Percentiles rank a stretch among this genome's conserved stretches.
phyloP scores from a whole-genome alignment of 1,284 basidiomycete genomes.

The Fistulina hepatica region DNA sequence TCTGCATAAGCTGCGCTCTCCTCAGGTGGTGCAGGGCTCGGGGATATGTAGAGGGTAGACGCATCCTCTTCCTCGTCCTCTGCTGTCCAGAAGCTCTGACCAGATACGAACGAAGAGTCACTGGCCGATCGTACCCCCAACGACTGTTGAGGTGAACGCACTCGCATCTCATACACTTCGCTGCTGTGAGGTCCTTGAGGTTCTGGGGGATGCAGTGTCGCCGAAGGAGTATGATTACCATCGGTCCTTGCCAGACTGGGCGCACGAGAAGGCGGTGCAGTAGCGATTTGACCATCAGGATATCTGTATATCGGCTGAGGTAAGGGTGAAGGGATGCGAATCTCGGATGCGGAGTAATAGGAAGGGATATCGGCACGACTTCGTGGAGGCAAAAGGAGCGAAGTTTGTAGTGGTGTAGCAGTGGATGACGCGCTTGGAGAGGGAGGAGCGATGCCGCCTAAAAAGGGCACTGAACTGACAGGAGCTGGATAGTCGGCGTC shows the following conservation, averaged over 20 bases:
- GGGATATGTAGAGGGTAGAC: conserved; percentile 6
- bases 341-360: conserved; percentile 63
- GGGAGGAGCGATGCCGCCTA: conserved; percentile 1
- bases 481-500: conserved; percentile 11
- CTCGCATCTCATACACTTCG: conserved; percentile 6
- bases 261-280: conserved; percentile 30
- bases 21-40: neutral
- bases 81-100: conserved; percentile 29
- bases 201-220: conserved; percentile 8
- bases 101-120: conserved; percentile 31
- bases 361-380: conserved; percentile 31
- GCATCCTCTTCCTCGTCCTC: conserved; percentile 20
- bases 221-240: conserved; percentile 3
- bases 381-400: conserved; percentile 10
- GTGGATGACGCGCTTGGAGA: neutral
- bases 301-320: conserved; percentile 40
- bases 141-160: conserved; percentile 6
- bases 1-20: conserved; percentile 8
- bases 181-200: conserved; percentile 11
- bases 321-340: conserved; percentile 50
- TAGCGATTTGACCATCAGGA: conserved; percentile 33
- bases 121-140: conserved; percentile 19
- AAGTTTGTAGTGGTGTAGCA: neutral
- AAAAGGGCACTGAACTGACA: conserved; percentile 11
- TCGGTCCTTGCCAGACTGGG: conserved; percentile 22